Base-by-base conservation (phyloP, 768 basidiomycete genomes). In the Lentinula lateritia region DNA sequence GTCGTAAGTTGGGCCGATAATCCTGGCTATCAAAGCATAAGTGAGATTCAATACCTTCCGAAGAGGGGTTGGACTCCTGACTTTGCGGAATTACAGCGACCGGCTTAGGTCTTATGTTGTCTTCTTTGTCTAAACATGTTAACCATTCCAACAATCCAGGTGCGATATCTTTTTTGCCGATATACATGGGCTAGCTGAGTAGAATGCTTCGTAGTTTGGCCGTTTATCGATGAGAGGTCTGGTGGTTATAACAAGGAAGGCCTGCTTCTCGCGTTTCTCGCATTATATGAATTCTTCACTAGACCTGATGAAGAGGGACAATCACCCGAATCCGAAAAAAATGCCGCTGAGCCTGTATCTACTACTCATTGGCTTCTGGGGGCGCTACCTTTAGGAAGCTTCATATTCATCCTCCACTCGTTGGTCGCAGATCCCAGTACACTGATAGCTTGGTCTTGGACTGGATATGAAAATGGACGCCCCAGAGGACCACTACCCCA, bases 401-500 rank as follows among this genome's bases (percentile, higher is more conserved):
- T 90, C 34, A 70, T 94, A 9, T 93, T 90, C 74, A 81, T 83
- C 12, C 68, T 93, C 0, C 89, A 93, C 66, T 86, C 83, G 50
- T 78, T 92, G 46, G 74, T 93, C 55, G 81, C 86, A 2, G 93
- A 95, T 61, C 76, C 89, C 1, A 88, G 86, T 65, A 91, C 92
- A 0, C 80, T 93, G 50, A 80, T 94, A 61, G 85, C 90, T 18
- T 93, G 91, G 89, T 88, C 90, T 2, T 95, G 93, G 93, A 89
- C 91, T 0, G 93, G 93, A n/a, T 95, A 88, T 64, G 81, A 84
- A 20, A 75, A 87, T 48, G 74, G 80, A 41, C 68, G 69, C 3
- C 80, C 86, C 38, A 81, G 75, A 54, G 93, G 93, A 0, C 93
- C 93, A 2, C 71, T 88, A 1, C 87, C 92, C 6, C 84, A 89